Base-by-base conservation (phyloP, 345 rosid species). In the Rubroshorea leprosula region DNA sequence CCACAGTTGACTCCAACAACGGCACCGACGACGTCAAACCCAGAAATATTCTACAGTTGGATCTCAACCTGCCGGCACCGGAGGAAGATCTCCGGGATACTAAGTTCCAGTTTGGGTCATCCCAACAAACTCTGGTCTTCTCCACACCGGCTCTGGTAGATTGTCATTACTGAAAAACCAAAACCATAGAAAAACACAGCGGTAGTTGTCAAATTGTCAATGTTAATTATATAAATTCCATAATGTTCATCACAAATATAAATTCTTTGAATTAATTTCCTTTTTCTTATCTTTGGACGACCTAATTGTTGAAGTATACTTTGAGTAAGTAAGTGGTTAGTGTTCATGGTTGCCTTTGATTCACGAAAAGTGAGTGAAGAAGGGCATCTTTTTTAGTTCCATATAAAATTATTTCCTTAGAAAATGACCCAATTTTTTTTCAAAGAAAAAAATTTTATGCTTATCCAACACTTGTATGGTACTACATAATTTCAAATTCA, bases 11-110 rank as follows among this genome's bases (percentile, higher is more conserved):
- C 31, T 21, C 23, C 43, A 45, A 17, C n/a, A 54, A 51, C 23
- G 4, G 20, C 18, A 9, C 23, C 12, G 60, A 54, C n/a, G 60
- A 70, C 61, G 63, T 76, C 59, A 73, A 81, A 29, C 72, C 70
- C 7, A 78, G 75, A 61, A 80, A 69, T 44, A 68, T 80, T 63
- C 71, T 94, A 55, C 51, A 74, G 19, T 71, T 94, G 72, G 99
- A 94, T 77, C 96, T 94, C 51, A 94, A 94, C 70, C 89, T 90
- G 17, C 96, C 99, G 14, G 97, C 99, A 29, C 97, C 95, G 17
- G 93, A 80, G 20, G 97, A 87, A n/a, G 85, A 87, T 59, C 74
- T 66, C 52, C 77, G 68, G 17, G 81, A 79, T 51, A 61, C 92
- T 0, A 83, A 80, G 70, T 85, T 86, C 61, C 86, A 85, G 53